These are phyloP conservation scores for Tolypocladium endophyticum DNA, from an alignment of 2,329 filamentous ascomycete genomes.

Conservation along the genomic window DNA sequence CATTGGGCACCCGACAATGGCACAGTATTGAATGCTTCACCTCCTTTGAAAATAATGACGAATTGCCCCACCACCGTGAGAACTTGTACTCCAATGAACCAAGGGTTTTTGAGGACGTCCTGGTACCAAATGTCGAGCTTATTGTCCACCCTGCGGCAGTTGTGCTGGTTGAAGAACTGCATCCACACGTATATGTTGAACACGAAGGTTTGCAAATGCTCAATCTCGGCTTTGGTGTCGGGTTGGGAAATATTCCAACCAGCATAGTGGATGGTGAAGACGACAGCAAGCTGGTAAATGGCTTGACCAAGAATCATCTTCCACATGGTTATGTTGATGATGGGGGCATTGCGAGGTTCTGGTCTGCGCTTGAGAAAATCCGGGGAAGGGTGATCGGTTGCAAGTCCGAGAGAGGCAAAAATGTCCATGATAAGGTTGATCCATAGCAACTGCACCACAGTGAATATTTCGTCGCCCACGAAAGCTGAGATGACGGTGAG, in stretches of 20 bases:
- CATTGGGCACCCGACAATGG: slow-evolving; percentile 55
- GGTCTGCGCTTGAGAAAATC: slow-evolving; percentile 55
- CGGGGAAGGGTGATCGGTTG: slow-evolving; percentile 48
- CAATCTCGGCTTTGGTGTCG: slow-evolving; percentile 21
- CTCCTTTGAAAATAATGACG: slow-evolving; percentile 63
- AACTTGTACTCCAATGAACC: slow-evolving; percentile 60
- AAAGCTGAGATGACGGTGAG: slow-evolving; percentile 54
- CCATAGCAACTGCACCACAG: slow-evolving; percentile 58
- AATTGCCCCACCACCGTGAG: slow-evolving; percentile 61
- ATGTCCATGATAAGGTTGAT: slow-evolving; percentile 63
- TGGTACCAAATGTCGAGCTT: slow-evolving; percentile 71
- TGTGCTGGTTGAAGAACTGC: slow-evolving; percentile 81
- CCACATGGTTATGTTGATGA: slow-evolving; percentile 72
- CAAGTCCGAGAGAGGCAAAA: slow-evolving; percentile 53
- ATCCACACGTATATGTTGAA: slow-evolving; percentile 87
- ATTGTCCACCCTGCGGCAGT: slow-evolving; percentile 71
- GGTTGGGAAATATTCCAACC: slow-evolving; percentile 46
- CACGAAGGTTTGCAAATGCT: slow-evolving; percentile 51
- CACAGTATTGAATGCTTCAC: slow-evolving; percentile 52
- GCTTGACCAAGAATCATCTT: slow-evolving; percentile 83
- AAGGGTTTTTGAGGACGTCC: slow-evolving; percentile 61
- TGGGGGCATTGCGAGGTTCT: slow-evolving; percentile 59
- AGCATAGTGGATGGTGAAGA: slow-evolving; percentile 51
- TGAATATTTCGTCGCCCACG: slow-evolving; percentile 40
- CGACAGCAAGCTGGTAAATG: slow-evolving; percentile 59